Conservation (phyloP, 352 stramenopile species). For the Pythium volutum region DNA sequence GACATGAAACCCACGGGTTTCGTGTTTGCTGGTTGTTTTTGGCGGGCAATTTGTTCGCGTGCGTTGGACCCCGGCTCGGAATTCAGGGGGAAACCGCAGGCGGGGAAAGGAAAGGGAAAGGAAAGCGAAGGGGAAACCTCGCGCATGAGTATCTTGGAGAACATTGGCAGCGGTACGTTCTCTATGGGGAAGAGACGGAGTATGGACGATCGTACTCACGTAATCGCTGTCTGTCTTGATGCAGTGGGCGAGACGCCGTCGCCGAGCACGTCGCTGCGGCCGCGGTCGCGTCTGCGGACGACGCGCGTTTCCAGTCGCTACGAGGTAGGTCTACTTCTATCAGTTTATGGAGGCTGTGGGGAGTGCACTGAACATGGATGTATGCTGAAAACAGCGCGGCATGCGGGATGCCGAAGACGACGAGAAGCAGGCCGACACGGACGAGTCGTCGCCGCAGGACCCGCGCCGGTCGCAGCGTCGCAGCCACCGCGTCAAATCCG, state of each 20-base stretch:
- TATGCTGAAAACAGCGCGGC: conserved; percentile 7
- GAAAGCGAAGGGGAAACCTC: conserved; percentile 4
- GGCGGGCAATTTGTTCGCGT: conserved; percentile 9
- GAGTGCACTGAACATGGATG: too few relatives aligned
- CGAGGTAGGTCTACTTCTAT: conserved; percentile 7
- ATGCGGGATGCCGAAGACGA: conserved; percentile 11
- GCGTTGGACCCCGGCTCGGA: not conserved
- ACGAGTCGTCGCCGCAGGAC: conserved; percentile 17
- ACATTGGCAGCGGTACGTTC: conserved; percentile 18
- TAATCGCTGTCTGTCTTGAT: too few relatives aligned
- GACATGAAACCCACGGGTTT: not conserved
- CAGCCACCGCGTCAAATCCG: conserved; percentile 1
- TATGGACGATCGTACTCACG: too few relatives aligned
- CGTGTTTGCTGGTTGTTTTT: conserved; percentile 10
- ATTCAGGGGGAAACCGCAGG: not conserved
- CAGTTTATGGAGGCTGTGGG: too few relatives aligned
- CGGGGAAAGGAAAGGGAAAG: not conserved
- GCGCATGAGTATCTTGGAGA: conserved; percentile 23
- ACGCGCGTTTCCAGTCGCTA: conserved; percentile 13
- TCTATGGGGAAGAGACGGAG: too few relatives aligned
- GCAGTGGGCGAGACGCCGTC: conserved; percentile 25
- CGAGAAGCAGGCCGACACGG: conserved; percentile 10
- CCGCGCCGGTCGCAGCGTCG: conserved; percentile 1
- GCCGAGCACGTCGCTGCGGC: conserved; percentile 16
- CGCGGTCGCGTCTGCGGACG: conserved; percentile 20